Evolutionary conservation across 306 rosid genomes (phyloP), one percentile per base, ranked within the genome.

Genomic region (Oxytropis ochrocephala): DNA sequence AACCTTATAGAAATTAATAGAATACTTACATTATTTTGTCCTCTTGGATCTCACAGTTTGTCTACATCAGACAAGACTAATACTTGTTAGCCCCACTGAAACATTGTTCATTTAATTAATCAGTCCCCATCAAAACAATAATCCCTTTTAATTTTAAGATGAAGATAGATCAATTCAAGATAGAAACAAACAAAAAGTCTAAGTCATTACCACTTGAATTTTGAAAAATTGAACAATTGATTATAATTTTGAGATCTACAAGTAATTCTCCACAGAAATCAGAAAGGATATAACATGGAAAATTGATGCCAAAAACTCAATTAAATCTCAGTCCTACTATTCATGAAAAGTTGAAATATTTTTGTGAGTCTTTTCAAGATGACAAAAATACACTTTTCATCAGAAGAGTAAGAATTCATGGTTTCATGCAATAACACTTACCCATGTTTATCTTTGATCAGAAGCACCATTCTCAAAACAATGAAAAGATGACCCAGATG

Each of bases 11-110:
- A 59, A 69, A 72, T 5, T 5, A 10, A 11, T 21, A 21, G 12
- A 74, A 79, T 78, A 75, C 91, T 79, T 80, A 83, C 87, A 73
- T 77, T 76, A 44, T 72, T 18, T 79, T 67, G 76, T 67, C 77
- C 64, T 75, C 79, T 72, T 67, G 81, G 71, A 78, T 68, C 76
- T 77, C 73, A 63, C 56, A 70, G 59, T 59, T 81, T 76, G 87
- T 78, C 92, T 75, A 61, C 66, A 73, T 75, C 36, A 65, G 93
- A 80, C 84, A 82, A 85, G 75, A 80, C 70, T 41, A 41, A 61
- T 55, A 73, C 30, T 74, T 62, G 79, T 74, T 35, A 64, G 59
- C 10, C 81, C 78, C 73, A 64, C 85, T 72, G 76, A 74, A 80
- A 78, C 50, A 57, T 42, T 32, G 49, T 27, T 36, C 75, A 79